Conservation (phyloP, 441 rosid genomes). For the Erodium trifolium region DNA sequence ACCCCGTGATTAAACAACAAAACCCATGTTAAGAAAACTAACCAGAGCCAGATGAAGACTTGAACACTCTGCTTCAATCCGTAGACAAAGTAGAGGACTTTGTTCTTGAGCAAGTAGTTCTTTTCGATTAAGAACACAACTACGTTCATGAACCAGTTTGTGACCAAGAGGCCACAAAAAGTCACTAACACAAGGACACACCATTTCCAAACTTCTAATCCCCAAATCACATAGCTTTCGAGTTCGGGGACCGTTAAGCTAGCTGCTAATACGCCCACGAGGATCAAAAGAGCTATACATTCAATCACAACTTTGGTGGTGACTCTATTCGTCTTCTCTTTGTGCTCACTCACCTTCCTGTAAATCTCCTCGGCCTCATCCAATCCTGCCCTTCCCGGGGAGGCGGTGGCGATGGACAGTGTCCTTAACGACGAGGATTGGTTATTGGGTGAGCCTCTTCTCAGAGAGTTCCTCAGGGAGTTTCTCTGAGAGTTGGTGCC, state of each 20-base stretch:
- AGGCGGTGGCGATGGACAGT: not conserved
- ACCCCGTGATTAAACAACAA: conserved; percentile 43
- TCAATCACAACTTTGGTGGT: conserved; percentile 14
- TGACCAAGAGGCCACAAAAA: conserved; percentile 42
- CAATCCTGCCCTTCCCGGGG: conserved; percentile 29
- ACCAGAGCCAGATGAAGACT: conserved; percentile 48
- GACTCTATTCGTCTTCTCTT: conserved; percentile 14
- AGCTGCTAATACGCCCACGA: conserved; percentile 14
- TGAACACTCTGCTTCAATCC: conserved; percentile 29
- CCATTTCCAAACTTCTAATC: conserved; percentile 39
- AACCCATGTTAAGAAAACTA: conserved; percentile 57
- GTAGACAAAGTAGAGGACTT: conserved; percentile 33
- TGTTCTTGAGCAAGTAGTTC: conserved; percentile 46
- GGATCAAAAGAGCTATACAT: conserved; percentile 18
- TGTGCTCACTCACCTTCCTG: conserved; percentile 31
- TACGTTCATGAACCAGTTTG: conserved; percentile 36
- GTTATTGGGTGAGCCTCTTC: conserved; percentile 22
- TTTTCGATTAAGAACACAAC: conserved; percentile 41
- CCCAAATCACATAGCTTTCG: conserved; percentile 25
- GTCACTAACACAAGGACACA: conserved; percentile 37
- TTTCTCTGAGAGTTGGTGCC: conserved; percentile 21
- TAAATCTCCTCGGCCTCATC: conserved; percentile 53
- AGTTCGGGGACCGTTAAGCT: conserved; percentile 21
- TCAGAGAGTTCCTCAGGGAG: conserved; percentile 27
- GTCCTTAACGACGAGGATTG: conserved; percentile 45